Base-by-base conservation (phyloP, 306 rosid genomes). In the Aeschynomene evenia region DNA sequence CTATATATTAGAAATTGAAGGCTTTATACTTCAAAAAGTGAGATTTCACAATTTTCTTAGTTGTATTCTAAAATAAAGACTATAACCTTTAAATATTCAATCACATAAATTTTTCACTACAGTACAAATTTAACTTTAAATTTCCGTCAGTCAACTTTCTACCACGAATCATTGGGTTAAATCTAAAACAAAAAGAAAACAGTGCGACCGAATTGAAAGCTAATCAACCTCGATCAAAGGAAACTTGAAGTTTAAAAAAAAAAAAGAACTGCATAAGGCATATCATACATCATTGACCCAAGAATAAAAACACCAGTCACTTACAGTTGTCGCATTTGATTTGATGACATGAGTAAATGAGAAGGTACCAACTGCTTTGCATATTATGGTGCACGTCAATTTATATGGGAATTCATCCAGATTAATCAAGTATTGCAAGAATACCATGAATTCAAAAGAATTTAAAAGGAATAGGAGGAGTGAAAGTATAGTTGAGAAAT, bases 401-500 rank as follows among this genome's bases (percentile, higher is more conserved):
- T 23, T 7, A 62, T 3, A 13, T 4, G 37, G 15, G 20, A n/a
- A 49, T 66, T 55, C 14, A 21, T 55, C 68, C 40, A 26, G 57
- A 58, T 14, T 22, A 46, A 21, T 18, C 42, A 51, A 42, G 59
- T n/a, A 29, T 20, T 1, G n/a, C 56, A 68, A 61, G 58, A 53
- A 53, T 28, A 45, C 3, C 51, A 60, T 40, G 20, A 42, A 43
- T 18, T 61, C 21, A 36, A n/a, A 71, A 64, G 57, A 65, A 58
- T 52, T 13, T 24, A 0, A 57, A 24, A 20, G 20, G 20, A 58
- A 14, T 24, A 52, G 42, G 11, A 29, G 26, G 18, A 11, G 61
- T 37, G 43, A 18, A 21, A 63, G 63, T 61, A 60, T 60, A 73
- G 45, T 63, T 51, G 71, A 36, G 63, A 42, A 45, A 34, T 14